phyloP scores from a whole-genome alignment of 768 basidiomycete species.

The Tremella yokohamensis region DNA sequence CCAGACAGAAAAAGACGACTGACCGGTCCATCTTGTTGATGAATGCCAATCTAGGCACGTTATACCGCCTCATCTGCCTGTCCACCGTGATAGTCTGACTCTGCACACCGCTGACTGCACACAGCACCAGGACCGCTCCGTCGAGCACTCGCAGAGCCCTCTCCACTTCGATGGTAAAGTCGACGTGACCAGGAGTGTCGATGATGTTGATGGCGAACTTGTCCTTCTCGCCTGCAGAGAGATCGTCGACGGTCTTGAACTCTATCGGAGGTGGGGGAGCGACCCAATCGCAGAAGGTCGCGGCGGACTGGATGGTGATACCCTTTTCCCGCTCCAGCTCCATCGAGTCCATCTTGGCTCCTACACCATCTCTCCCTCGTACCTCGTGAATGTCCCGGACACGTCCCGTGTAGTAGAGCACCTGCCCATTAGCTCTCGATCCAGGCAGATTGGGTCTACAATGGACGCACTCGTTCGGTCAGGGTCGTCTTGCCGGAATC shows the following conservation, averaged over 20 bases:
- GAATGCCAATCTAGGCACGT: conserved; percentile 91
- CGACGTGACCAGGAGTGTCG: conserved; percentile 98
- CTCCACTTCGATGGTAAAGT: conserved; percentile 99
- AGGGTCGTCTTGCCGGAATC: conserved; percentile 95
- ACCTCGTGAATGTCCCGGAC: conserved; percentile 97
- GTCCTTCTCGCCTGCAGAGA: conserved; percentile 61
- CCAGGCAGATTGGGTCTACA: neutral
- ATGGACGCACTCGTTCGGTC: conserved; percentile 67
- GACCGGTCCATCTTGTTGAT: conserved; percentile 99
- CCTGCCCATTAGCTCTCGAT: conserved; percentile 13
- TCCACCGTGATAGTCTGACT: conserved; percentile 99
- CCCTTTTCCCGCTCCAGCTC: conserved; percentile 98
- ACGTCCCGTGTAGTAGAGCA: conserved; percentile 92
- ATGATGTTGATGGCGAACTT: conserved; percentile 92
- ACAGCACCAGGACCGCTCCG: conserved; percentile 91
- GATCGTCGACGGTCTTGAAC: conserved; percentile 16
- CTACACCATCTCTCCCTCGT: conserved; percentile 87
- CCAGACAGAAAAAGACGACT: conserved; percentile 15
- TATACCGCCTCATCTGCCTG: conserved; percentile 95
- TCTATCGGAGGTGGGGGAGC: conserved; percentile 57
- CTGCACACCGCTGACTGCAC: conserved; percentile 95
- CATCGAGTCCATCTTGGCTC: conserved; percentile 99
- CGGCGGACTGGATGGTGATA: conserved; percentile 98
- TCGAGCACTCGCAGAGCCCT: conserved; percentile 92
- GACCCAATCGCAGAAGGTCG: conserved; percentile 97